phyloP scores from a whole-genome alignment of 2,329 filamentous ascomycete species.

The Kalaharituber pfeilii region DNA sequence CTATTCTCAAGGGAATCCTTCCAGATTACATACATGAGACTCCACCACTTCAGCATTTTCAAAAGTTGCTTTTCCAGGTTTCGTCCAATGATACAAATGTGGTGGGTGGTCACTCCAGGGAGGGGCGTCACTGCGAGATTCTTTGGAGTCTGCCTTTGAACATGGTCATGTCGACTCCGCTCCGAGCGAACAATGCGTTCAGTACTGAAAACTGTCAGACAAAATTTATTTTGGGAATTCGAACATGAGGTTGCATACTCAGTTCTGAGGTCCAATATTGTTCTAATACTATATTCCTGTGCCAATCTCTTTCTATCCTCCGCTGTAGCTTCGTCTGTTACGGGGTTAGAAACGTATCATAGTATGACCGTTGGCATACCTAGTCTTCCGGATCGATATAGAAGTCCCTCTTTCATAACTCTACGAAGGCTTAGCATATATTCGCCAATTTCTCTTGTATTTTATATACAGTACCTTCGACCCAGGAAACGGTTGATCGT shows the following conservation, averaged over 20 bases:
- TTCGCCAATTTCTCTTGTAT: background rate
- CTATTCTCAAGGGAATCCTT: background rate
- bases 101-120: slow-evolving; percentile 22
- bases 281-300: slow-evolving; percentile 46
- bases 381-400: background rate
- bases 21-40: slow-evolving; percentile 38
- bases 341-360: slow-evolving; percentile 12
- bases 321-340: slow-evolving; percentile 51
- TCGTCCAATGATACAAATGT: slow-evolving; percentile 14
- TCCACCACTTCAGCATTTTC: slow-evolving; percentile 48
- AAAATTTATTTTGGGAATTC: slow-evolving; percentile 8
- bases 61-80: slow-evolving; percentile 35
- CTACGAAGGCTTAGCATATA: too few relatives aligned
- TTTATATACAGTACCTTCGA: slow-evolving; percentile 31
- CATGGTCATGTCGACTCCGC: slow-evolving; percentile 28
- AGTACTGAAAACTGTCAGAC: slow-evolving; percentile 34
- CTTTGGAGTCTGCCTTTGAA: slow-evolving; percentile 30
- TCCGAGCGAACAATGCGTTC: slow-evolving; percentile 53
- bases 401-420: background rate
- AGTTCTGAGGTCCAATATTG: slow-evolving; percentile 63
- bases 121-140: background rate
- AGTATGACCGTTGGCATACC: background rate
- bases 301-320: slow-evolving; percentile 44
- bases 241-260: slow-evolving; percentile 34
- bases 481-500: slow-evolving; percentile 45